Evolutionary conservation across 495 filamentous ascomycete genomes (phyloP), one percentile per base, ranked within the genome.

Genomic region (Aspergillus indologenus): DNA sequence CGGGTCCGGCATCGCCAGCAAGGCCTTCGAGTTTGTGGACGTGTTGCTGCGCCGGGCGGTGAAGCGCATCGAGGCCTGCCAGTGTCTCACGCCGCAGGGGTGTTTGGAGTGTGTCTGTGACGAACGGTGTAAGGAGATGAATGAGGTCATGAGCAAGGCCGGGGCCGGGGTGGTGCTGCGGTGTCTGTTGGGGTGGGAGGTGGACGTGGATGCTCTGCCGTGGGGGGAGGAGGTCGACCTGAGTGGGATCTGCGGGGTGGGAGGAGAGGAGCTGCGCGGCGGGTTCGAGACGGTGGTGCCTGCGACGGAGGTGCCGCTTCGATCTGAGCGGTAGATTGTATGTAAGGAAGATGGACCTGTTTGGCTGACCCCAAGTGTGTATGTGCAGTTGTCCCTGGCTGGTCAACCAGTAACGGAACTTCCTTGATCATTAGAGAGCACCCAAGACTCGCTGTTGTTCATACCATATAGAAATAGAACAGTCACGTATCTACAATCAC

Each of bases 1-100:
- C 49, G 92, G 91, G 0, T 87, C 85, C 1, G 95, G 94, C 5
- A 92, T 97, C 59, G 89, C 87, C 50, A 87, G 83, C 26, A 96
- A 96, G 69, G 93, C 92, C 1, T 97, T 97, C 65, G 91, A 97
- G 68, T 95, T 95, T 66, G 78, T 96, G 20, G 90, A 96, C 62
- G 62, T 88, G 43, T 71, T 97, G 43, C 80, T 98, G 11, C 73
- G 77, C 31, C 88, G 91, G 59, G 93, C 93, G 6, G 80, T 93
- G n/a, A 79, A 85, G 56, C 81, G 93, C 21, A 86, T 98, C 5
- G 84, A 85, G 69, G 78, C 75, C 17, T 98, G 94, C 67, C 71
- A 81, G 48, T 89, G 86, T 67, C 66, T 80, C 14, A 68, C 63
- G 26, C 73, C 76, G 5, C 81, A 84, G 60, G 94, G 94, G 0